A percentile compares a stretch with the other conserved stretches of the same genome.
These are phyloP conservation scores for Phaeomoniella chlamydospora DNA, from an alignment of 2,329 filamentous ascomycete species.

Conservation along the genomic window DNA sequence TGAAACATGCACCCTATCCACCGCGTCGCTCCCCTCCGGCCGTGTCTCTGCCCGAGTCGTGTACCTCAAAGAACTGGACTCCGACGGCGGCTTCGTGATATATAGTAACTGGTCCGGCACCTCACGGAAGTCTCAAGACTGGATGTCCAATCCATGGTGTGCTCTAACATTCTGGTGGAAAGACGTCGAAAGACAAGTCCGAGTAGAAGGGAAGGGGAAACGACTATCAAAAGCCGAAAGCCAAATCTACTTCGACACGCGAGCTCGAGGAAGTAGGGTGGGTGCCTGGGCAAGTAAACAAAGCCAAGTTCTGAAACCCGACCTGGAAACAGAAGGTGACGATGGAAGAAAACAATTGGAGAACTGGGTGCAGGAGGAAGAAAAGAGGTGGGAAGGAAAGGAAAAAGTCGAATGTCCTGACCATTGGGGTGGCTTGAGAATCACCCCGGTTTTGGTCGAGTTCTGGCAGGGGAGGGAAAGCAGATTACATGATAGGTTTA, in stretches of 20 bases:
- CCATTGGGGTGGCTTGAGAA: slow-evolving; percentile 85
- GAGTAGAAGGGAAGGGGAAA: slow-evolving; percentile 67
- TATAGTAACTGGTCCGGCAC: slow-evolving; percentile 92
- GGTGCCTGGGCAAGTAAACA: slow-evolving; percentile 92
- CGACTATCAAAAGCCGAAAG: slow-evolving; percentile 57
- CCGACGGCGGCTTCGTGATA: slow-evolving; percentile 69
- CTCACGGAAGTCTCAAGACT: slow-evolving; percentile 51
- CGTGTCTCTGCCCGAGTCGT: slow-evolving; percentile 74
- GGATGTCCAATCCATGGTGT: slow-evolving; percentile 61
- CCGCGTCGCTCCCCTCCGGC: slow-evolving; percentile 68
- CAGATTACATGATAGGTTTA: slow-evolving; percentile 84
- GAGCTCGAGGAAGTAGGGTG: slow-evolving; percentile 66
- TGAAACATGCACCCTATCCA: slow-evolving; percentile 79
- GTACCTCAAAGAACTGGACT: slow-evolving; percentile 90
- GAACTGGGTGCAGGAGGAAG: slow-evolving; percentile 59
- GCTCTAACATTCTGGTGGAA: slow-evolving; percentile 87
- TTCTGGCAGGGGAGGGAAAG: slow-evolving; percentile 92
- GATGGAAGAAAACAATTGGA: slow-evolving; percentile 65
- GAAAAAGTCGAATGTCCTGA: slow-evolving; percentile 79
- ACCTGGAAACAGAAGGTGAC: slow-evolving; percentile 28
- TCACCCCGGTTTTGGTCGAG: slow-evolving; percentile 76
- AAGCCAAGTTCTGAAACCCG: slow-evolving; percentile 53
- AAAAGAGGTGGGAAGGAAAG: slow-evolving; percentile 57
- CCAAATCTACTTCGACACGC: slow-evolving; percentile 47
- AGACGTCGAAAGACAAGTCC: slow-evolving; percentile 71